phyloP scores from a whole-genome alignment of 306 rosid species.

The Prunus padus region DNA sequence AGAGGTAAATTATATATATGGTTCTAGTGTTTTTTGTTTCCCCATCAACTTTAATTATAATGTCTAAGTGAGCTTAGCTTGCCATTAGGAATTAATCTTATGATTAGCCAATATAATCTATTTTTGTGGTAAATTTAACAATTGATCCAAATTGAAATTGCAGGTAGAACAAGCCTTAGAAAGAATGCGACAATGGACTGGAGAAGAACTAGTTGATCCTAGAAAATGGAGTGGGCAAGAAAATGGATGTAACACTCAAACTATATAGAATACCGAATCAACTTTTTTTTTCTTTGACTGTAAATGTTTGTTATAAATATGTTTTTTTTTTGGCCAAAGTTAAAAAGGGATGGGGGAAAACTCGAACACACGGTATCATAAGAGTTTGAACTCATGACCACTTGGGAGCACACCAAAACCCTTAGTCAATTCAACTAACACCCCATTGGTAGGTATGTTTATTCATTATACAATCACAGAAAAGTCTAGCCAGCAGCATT shows the following conservation, averaged over 20 bases:
- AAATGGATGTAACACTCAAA: conserved; percentile 17
- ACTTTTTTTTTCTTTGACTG: neutral
- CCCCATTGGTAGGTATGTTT: too few relatives aligned
- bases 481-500: too few relatives aligned
- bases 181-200: conserved; percentile 72
- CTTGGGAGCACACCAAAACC: rapidly evolving
- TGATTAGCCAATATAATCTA: neutral
- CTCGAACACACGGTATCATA: rapidly evolving
- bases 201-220: conserved; percentile 35
- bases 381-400: rapidly evolving
- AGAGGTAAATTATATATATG: conserved; percentile 51
- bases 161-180: conserved; percentile 87
- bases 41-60: neutral
- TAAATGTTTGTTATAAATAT: neutral
- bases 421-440: too few relatives aligned
- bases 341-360: too few relatives aligned
- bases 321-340: too few relatives aligned
- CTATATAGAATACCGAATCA: conserved; percentile 2
- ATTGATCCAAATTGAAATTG: conserved; percentile 6
- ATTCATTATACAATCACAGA: too few relatives aligned
- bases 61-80: neutral
- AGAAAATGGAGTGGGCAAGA: conserved; percentile 10
- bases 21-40: neutral
- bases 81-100: too few relatives aligned
- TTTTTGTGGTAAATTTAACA: neutral